A percentile compares a stretch with the other conserved stretches of the same genome.
These are phyloP conservation scores for Debaryomyces fabryi DNA, from an alignment of 1,139 yeast species.

Conservation along the genomic window DNA sequence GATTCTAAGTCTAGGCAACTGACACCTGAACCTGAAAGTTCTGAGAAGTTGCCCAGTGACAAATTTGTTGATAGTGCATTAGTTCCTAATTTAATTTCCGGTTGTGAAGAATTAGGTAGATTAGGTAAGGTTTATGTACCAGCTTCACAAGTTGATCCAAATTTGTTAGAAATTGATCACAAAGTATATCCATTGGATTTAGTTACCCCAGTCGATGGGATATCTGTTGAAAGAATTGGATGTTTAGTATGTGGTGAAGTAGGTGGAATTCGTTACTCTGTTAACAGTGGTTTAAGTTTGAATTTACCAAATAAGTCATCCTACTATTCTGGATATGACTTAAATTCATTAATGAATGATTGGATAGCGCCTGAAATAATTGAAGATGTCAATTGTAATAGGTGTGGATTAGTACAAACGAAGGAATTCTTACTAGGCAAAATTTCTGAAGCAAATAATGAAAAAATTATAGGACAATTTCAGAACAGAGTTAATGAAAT, in stretches of 20 bases:
- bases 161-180: constrained; percentile 40
- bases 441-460: constrained; percentile 35
- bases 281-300: constrained; percentile 77
- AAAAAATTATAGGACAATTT: constrained; percentile 49
- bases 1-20: constrained; percentile 18
- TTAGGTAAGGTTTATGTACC: constrained; percentile 71
- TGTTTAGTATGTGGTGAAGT: constrained; percentile 89
- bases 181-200: constrained; percentile 57
- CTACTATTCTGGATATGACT: constrained; percentile 44
- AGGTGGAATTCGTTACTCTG: constrained; percentile 86
- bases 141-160: constrained; percentile 73
- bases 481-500: constrained; percentile 56
- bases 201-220: constrained; percentile 88
- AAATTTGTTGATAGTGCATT: constrained; percentile 28
- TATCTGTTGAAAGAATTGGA: constrained; percentile 84
- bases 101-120: constrained; percentile 54
- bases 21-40: constrained; percentile 27
- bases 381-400: constrained; percentile 89
- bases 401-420: constrained; percentile 78
- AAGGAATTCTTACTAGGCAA: constrained; percentile 51
- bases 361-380: constrained; percentile 85
- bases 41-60: constrained; percentile 11
- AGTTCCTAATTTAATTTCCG: constrained; percentile 36
- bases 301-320: constrained; percentile 51
- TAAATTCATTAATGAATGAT: constrained; percentile 63